Base-by-base conservation (phyloP, 2,329 filamentous ascomycete genomes). In the Thielaviopsis punctulata region DNA sequence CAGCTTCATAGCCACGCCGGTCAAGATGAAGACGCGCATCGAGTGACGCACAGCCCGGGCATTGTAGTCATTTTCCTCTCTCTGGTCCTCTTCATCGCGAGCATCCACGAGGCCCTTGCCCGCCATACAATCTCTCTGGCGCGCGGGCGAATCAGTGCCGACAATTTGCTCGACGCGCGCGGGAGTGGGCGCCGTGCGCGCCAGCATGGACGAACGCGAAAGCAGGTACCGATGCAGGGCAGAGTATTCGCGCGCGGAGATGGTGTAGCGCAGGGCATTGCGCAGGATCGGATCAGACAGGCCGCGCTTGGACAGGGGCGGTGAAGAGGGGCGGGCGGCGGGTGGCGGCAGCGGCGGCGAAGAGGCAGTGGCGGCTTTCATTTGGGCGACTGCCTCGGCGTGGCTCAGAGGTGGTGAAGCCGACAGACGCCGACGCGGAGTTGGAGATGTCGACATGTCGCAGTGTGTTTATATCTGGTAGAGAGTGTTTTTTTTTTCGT, bases 221-320 rank as follows among this genome's bases (percentile, higher is more conserved):
- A 92, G 73, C 51, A 94, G 75, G 62, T 89, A 88, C 61, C 83
- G 82, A 65, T 95, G 87, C 18, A 95, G 76, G 1, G 82, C 70
- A 58, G 86, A 82, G 66, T 95, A 95, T 65, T 95, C 89, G 64
- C 82, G 80, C 43, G 86, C 80, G 6, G 80, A 83, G 62, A 89
- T 87, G 54, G 85, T 92, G 67, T 95, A 89, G 58, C 88, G 82
- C 55, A 95, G 73, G 44, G 86, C 82, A 65, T 92, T 93, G 65
- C 86, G 85, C 53, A 93, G 73, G 57, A 93, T 74, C 4, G 85
- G 83, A 58, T 90, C 84, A 39, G 58, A 54, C 25, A 58, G 65
- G 27, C 21, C 54, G 47, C 46, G 53, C 36, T 18, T 51, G 41
- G 30, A 41, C 43, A 25, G 19, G 15, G 52, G 13, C 9, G 19